Base-by-base conservation (phyloP, 2,329 filamentous ascomycete genomes). In the Claviceps spartinae region DNA sequence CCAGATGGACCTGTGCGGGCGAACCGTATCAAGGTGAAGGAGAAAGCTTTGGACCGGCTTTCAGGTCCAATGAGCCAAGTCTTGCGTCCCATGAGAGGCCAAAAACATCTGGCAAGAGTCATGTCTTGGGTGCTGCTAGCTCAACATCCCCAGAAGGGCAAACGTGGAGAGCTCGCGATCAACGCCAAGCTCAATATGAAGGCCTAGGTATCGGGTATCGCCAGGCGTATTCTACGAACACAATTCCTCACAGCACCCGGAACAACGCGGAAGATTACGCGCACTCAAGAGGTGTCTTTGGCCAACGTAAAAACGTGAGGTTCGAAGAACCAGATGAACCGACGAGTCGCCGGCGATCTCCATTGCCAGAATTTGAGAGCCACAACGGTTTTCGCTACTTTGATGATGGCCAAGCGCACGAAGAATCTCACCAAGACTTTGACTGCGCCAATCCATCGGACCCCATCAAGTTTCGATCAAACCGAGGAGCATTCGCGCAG, bases 401-500 rank as follows among this genome's bases (percentile, higher is more conserved):
- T 16, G 22, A 34, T n/a, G 34, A 48, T 7, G 24, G 37, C n/a
- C 11, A 16, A n/a, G 14, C 9, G 38, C 30, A n/a, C 18, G 11
- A 38, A 6, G 18, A 13, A 9, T 43, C 2, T 24, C 16, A 14
- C 18, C 50, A 26, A 48, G 26, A 43, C 24, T 37, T 18, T 37
- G 8, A 6, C 20, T 16, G 6, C n/a, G 47, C 16, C 30, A 41
- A 38, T 38, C 18, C 37, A n/a, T 44, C 41, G 50, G 47, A 40
- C 40, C 16, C 5, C n/a, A 40, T 6, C 20, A 24, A 38, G n/a
- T 50, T 49, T 16, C 36, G 22, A 18, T 44, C 43, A 20, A 48
- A 44, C 20, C 37, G 48, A 36, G 53, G 53, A 43, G 53, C 50
- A 1, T 54, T 54, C 24, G 47, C 43, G 16, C 47, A 20, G 13